Conservation (phyloP, 306 rosid species). For the Castanea sativa region DNA sequence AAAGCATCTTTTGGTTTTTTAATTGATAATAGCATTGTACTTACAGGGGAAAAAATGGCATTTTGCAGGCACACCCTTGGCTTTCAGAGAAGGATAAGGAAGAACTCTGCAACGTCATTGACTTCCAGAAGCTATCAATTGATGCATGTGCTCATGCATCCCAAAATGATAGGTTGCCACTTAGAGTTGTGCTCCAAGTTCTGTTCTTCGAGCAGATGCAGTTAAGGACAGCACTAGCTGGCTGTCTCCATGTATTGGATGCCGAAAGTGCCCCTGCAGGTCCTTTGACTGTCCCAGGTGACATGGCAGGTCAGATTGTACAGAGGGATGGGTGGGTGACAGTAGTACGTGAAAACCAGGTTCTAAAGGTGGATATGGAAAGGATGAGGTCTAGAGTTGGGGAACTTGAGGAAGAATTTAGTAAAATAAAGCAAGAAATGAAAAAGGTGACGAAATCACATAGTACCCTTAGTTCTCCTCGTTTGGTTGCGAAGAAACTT, state of each 20-base stretch:
- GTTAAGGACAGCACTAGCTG: conserved; percentile 75
- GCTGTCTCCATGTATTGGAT: conserved; percentile 69
- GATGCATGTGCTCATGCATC: conserved; percentile 97
- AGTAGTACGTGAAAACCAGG: conserved; percentile 80
- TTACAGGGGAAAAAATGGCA: not conserved
- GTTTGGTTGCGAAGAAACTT: conserved; percentile 44
- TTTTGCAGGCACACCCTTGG: conserved; percentile 85
- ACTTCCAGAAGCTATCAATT: conserved; percentile 79
- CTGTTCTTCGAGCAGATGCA: conserved; percentile 92
- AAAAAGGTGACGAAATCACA: conserved; percentile 67
- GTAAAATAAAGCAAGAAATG: conserved; percentile 87
- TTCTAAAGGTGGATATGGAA: conserved; percentile 79
- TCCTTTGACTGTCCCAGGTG: conserved; percentile 27
- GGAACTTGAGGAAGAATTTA: conserved; percentile 80
- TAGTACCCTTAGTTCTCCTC: conserved; percentile 66
- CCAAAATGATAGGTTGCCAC: conserved; percentile 83
- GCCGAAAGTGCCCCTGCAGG: conserved; percentile 63
- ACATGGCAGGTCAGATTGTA: conserved; percentile 56
- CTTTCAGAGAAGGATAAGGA: conserved; percentile 69
- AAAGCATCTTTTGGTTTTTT: conserved; percentile 4
- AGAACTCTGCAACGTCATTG: conserved; percentile 78
- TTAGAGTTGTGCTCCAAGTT: conserved; percentile 91
- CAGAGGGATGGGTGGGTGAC: conserved; percentile 92
- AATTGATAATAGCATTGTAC: not conserved
- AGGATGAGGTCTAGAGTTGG: conserved; percentile 84